A percentile compares a stretch with the other conserved stretches of the same genome.
These are phyloP conservation scores for Nannochloris sp. DNA, from an alignment of 139 green algal genomes.

Conservation along the genomic window DNA sequence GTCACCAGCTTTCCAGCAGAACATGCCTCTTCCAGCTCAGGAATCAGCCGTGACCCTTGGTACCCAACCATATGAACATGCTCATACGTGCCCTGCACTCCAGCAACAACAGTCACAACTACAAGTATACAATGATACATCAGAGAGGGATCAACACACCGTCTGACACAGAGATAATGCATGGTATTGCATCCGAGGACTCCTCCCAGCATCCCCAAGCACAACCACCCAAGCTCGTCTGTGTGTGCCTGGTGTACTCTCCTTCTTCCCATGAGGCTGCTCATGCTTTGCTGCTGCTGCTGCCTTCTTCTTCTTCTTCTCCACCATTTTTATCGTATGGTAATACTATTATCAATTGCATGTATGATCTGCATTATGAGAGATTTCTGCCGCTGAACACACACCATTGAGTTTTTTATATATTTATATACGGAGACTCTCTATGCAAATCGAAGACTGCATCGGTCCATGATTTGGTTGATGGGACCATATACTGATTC, in stretches of 20 bases:
- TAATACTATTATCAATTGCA: too few relatives aligned
- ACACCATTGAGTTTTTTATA: too few relatives aligned
- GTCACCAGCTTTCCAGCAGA: slow-evolving; percentile 23
- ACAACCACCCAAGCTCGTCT: slow-evolving; percentile 74
- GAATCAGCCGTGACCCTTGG: slow-evolving; percentile 35
- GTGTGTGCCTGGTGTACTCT: too few relatives aligned
- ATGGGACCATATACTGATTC: neutral
- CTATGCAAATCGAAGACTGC: too few relatives aligned
- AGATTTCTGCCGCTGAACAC: too few relatives aligned
- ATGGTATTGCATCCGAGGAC: slow-evolving; percentile 94
- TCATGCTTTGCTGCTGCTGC: neutral
- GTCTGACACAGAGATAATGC: slow-evolving; percentile 63
- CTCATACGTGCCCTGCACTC: too few relatives aligned
- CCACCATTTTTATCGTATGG: too few relatives aligned
- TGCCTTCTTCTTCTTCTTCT: too few relatives aligned
- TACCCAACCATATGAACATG: slow-evolving; percentile 58
- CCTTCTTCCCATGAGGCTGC: neutral
- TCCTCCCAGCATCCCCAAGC: slow-evolving; percentile 90
- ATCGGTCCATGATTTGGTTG: neutral
- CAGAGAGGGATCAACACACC: slow-evolving; percentile 10
- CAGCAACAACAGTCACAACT: too few relatives aligned
- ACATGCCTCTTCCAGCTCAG: slow-evolving; percentile 16
- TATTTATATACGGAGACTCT: too few relatives aligned
- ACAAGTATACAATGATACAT: neutral
- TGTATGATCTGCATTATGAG: too few relatives aligned